Conservation (phyloP, 495 filamentous ascomycete species). For the Lentithecium fluviatile region DNA sequence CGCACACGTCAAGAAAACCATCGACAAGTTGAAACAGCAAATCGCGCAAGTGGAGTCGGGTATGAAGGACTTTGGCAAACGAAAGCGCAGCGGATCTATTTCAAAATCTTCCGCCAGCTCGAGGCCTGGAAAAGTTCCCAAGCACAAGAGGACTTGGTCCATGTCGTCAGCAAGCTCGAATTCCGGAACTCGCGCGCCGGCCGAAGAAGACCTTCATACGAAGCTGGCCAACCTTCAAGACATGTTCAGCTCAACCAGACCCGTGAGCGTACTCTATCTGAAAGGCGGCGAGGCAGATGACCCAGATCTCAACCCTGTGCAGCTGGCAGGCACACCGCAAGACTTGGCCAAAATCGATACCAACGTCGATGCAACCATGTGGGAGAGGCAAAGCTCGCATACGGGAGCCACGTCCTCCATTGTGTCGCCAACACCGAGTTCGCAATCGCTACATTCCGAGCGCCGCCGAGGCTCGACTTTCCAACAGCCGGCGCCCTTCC, state of each 20-base stretch:
- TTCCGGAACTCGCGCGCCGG: conserved; percentile 55
- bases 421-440: conserved; percentile 45
- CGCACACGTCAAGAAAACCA: conserved; percentile 88
- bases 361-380: conserved; percentile 55
- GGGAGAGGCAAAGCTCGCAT: conserved; percentile 57
- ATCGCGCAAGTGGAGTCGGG: conserved; percentile 85
- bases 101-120: conserved; percentile 51
- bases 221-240: conserved; percentile 84
- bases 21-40: conserved; percentile 91
- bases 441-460: conserved; percentile 36
- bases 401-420: conserved; percentile 49
- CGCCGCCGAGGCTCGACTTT: conserved; percentile 41
- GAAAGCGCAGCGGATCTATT: conserved; percentile 68
- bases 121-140: conserved; percentile 72
- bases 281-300: conserved; percentile 83
- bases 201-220: conserved; percentile 85
- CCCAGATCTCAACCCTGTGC: conserved; percentile 81
- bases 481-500: conserved; percentile 41
- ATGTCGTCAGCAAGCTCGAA: conserved; percentile 82
- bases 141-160: conserved; percentile 95
- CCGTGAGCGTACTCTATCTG: conserved; percentile 80
- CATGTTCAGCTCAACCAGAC: conserved; percentile 91
- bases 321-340: conserved; percentile 65
- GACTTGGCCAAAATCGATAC: conserved; percentile 58
- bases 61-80: conserved; percentile 82